A percentile compares a stretch with the other conserved stretches of the same genome.
Conservation (phyloP, 345 rosid species). For the Jatropha curcas region DNA sequence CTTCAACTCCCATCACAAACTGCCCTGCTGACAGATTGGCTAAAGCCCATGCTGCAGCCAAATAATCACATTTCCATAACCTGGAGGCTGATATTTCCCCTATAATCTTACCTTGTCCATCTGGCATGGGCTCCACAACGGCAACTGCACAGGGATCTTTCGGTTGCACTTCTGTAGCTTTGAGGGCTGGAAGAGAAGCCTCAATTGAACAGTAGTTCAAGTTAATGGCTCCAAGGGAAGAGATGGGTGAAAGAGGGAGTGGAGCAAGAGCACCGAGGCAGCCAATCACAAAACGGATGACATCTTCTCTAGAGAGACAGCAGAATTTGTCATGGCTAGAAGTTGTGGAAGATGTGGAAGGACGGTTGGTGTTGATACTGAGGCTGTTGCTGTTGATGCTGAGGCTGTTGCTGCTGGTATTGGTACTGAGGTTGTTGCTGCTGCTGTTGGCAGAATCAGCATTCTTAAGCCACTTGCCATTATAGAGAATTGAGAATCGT, state of each 20-base stretch:
- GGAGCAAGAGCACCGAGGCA: conserved; percentile 99
- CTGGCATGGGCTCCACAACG: conserved; percentile 56
- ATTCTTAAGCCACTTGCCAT: conserved; percentile 92
- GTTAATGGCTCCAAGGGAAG: conserved; percentile 69
- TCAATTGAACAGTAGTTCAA: conserved; percentile 56
- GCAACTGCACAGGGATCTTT: conserved; percentile 83
- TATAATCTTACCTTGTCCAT: conserved; percentile 66
- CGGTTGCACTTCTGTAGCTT: conserved; percentile 48
- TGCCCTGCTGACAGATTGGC: conserved; percentile 91
- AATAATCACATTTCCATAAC: conserved; percentile 93
- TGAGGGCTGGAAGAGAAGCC: conserved; percentile 72
- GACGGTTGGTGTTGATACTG: conserved; percentile 41
- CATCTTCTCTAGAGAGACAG: conserved; percentile 95
- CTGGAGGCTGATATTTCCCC: conserved; percentile 96
- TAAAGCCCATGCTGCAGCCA: conserved; percentile 92
- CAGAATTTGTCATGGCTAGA: conserved; percentile 68
- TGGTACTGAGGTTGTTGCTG: conserved; percentile 32
- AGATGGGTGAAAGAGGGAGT: conserved; percentile 79
- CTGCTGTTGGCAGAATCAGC: conserved; percentile 49
- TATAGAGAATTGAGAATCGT: conserved; percentile 81
- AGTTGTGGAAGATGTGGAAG: conserved; percentile 61
- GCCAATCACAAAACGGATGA: conserved; percentile 86
- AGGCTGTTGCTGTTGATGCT: conserved; percentile 52
- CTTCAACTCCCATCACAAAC: conserved; percentile 97
- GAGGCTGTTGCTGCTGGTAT: conserved; percentile 34